Conservation (phyloP, 768 basidiomycete species). For the Rhodosporidiobolus odoratus region DNA sequence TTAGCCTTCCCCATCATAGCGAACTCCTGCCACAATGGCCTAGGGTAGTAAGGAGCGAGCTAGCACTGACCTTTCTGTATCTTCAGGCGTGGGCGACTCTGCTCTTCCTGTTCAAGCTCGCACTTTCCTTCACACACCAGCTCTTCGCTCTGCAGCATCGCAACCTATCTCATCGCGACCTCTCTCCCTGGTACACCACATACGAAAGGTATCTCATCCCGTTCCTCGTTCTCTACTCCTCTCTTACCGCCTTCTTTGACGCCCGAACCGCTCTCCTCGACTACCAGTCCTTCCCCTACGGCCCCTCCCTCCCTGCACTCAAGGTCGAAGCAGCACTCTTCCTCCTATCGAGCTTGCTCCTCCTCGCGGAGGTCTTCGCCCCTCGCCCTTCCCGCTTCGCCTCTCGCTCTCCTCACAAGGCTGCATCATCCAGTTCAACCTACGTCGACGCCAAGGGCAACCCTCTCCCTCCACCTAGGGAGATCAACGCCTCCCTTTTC, state of each 20-base stretch:
- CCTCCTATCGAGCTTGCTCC: slow-evolving; percentile 12
- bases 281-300: not conserved
- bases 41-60: too few species aligned
- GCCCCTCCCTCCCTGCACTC: not conserved
- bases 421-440: not conserved
- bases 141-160: slow-evolving; percentile 21
- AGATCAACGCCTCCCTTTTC: slow-evolving; percentile 40
- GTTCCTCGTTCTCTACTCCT: slow-evolving; percentile 27
- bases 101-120: slow-evolving; percentile 30
- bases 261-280: slow-evolving; percentile 37
- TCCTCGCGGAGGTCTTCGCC: slow-evolving; percentile 36
- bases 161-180: slow-evolving; percentile 6
- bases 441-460: slow-evolving; percentile 2
- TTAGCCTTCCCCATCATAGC: too few species aligned
- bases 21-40: too few species aligned
- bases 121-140: slow-evolving; percentile 20
- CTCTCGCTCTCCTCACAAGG: slow-evolving; percentile 2
- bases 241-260: slow-evolving; percentile 39
- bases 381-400: slow-evolving; percentile 23
- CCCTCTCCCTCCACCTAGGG: slow-evolving; percentile 24
- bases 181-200: slow-evolving; percentile 13
- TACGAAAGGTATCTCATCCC: slow-evolving; percentile 37
- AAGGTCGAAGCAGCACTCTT: slow-evolving; percentile 20
- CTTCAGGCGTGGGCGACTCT: slow-evolving; percentile 26
- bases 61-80: not conserved